Evolutionary conservation across 495 filamentous ascomycete genomes (phyloP), one percentile per base, ranked within the genome.

Genomic region (Pseudotulostoma volvatum): DNA sequence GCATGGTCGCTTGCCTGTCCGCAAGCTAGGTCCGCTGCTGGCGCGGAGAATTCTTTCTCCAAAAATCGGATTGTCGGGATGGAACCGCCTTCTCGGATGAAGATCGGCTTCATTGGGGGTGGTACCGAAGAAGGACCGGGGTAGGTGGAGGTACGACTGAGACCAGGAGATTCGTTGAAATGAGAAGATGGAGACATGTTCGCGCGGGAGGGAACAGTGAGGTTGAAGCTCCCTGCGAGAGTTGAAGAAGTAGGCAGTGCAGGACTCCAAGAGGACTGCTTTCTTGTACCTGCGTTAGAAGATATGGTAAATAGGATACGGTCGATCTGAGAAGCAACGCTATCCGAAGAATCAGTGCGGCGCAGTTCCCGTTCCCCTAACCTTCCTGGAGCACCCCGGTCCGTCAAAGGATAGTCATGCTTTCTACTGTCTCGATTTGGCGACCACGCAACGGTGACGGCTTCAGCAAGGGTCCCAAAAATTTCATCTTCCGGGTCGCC

Each of bases 1-100:
- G 87, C 90, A 37, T 74, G 73, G 53, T 97, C 90, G 51, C 85
- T 95, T 31, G 87, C 85, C 56, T 96, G 90, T 1, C 90, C 90
- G 51, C 87, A 94, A 0, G 90, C 92, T 31, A 97, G 52, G 56
- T 96, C 88, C 0, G 90, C 90, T 0, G 92, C 90, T 0, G 86
- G 85, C 0, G 90, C 90, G 1, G 71, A 70, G 51, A 96, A 96
- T 49, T 93, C 86, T 59, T 93, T 90, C 55, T 97, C 90, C 34
- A 97, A 54, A 54, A 96, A 96, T 7, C 90, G 64, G 41, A 94
- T 93, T 0, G 82, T 77, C 1, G 92, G 87, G 45, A 97, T 96
- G 0, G 80, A 87, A 2, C 90, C 90, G 2, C 90, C 90, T 60
- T 97, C 90, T 8, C 90, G 74, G 49, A 97, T 97, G 54, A 92